These are phyloP conservation scores for Vitis hybrid DNA, from an alignment of 177 flowering plant genomes.

Conservation along the genomic window DNA sequence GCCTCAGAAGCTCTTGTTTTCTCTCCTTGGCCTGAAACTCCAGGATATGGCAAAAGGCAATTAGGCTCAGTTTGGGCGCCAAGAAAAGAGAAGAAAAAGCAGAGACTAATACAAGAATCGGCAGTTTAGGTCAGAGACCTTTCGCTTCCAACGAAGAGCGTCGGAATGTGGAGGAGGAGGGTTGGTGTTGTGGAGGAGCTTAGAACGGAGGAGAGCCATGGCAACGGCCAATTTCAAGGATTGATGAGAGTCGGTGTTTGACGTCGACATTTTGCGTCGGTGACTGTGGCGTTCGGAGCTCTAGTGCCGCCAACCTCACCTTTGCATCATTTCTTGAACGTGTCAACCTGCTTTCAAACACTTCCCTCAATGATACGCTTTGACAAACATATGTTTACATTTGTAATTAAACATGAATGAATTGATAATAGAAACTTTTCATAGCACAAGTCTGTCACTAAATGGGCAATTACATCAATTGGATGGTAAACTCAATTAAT, in stretches of 20 bases:
- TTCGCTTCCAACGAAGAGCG: conserved; percentile 77
- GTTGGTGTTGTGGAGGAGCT: conserved; percentile 26
- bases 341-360: too few relatives aligned
- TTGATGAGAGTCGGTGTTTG: conserved; percentile 9
- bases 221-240: conserved; percentile 70
- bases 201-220: conserved; percentile 64
- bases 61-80: not conserved
- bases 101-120: conserved; percentile 2
- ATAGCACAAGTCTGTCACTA: too few relatives aligned
- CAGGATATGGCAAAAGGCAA: not conserved
- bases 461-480: too few relatives aligned
- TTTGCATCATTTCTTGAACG: too few relatives aligned
- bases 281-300: too few relatives aligned
- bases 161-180: conserved; percentile 37
- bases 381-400: too few relatives aligned
- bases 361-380: too few relatives aligned
- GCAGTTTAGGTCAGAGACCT: conserved; percentile 34
- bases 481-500: too few relatives aligned
- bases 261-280: too few relatives aligned
- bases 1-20: conserved; percentile 64
- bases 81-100: not conserved
- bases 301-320: too few relatives aligned
- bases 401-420: too few relatives aligned
- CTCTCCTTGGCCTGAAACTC: conserved; percentile 77
- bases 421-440: too few relatives aligned